Conservation (phyloP, 441 rosid species). For the Adansonia gregorii region DNA sequence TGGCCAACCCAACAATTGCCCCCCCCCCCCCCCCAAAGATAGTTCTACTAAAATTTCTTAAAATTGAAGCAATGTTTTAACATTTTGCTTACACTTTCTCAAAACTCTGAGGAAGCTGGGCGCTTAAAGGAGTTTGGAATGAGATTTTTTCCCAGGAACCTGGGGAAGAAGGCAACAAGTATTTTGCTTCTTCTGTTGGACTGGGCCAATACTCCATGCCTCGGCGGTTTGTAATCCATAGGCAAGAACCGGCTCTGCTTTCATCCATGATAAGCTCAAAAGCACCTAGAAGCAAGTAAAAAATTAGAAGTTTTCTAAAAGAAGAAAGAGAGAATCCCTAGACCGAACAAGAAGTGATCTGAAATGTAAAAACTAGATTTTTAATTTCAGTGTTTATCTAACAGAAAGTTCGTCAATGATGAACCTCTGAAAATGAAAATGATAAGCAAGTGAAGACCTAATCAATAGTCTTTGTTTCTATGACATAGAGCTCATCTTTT, state of each 20-base stretch:
- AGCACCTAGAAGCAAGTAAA: slow-evolving; percentile 53
- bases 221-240: slow-evolving; percentile 87
- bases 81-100: slow-evolving; percentile 77
- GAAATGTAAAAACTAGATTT: not conserved
- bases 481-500: not conserved
- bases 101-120: slow-evolving; percentile 72
- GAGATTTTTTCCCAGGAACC: slow-evolving; percentile 44
- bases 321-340: not conserved
- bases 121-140: slow-evolving; percentile 40
- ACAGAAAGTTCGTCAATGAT: not conserved
- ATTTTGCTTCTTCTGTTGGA: slow-evolving; percentile 71
- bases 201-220: slow-evolving; percentile 97
- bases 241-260: slow-evolving; percentile 84
- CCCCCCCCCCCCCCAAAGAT: not conserved
- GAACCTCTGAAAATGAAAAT: not conserved
- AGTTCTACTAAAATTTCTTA: slow-evolving; percentile 5
- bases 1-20: not conserved
- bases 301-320: not conserved
- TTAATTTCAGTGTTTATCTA: not conserved
- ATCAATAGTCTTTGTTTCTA: not conserved
- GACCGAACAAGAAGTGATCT: slow-evolving; percentile 12
- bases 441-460: not conserved
- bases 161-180: slow-evolving; percentile 49
- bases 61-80: slow-evolving; percentile 15
- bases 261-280: slow-evolving; percentile 85